phyloP scores from a whole-genome alignment of 2,329 filamentous ascomycete genomes.

The Fusarium concolor region DNA sequence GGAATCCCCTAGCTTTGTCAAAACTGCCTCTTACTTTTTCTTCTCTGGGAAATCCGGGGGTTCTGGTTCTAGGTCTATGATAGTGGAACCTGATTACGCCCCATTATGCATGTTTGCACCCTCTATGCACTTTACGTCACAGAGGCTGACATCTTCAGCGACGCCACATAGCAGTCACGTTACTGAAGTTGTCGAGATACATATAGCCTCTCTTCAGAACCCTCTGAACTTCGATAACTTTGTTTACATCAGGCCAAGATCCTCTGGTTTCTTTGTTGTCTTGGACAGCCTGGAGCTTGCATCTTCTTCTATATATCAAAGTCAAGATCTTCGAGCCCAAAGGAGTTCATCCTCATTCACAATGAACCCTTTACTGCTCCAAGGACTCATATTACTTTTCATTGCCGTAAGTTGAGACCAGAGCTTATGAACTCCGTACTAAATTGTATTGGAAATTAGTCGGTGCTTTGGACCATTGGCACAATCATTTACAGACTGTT shows the following conservation, averaged over 20 bases:
- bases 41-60: not conserved
- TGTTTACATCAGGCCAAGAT: not conserved
- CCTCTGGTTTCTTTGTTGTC: not conserved
- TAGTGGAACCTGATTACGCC: not conserved
- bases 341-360: not conserved
- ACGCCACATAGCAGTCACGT: not conserved
- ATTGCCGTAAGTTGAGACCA: not conserved
- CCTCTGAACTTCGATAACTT: not conserved
- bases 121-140: constrained; percentile 6
- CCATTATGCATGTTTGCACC: not conserved
- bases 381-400: not conserved
- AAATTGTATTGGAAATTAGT: not conserved
- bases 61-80: not conserved
- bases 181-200: not conserved
- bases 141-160: not conserved
- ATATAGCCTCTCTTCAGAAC: not conserved
- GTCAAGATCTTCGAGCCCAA: not conserved
- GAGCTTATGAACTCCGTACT: not conserved
- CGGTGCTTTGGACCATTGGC: not conserved
- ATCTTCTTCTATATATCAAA: too few species aligned
- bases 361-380: not conserved
- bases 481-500: constrained; percentile 17
- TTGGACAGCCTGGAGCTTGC: too few species aligned
- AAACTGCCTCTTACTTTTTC: not conserved
- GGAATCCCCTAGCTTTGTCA: not conserved